These are phyloP conservation scores for Rubia yunnanensis DNA, from an alignment of 257 asterid genomes.

Conservation along the genomic window DNA sequence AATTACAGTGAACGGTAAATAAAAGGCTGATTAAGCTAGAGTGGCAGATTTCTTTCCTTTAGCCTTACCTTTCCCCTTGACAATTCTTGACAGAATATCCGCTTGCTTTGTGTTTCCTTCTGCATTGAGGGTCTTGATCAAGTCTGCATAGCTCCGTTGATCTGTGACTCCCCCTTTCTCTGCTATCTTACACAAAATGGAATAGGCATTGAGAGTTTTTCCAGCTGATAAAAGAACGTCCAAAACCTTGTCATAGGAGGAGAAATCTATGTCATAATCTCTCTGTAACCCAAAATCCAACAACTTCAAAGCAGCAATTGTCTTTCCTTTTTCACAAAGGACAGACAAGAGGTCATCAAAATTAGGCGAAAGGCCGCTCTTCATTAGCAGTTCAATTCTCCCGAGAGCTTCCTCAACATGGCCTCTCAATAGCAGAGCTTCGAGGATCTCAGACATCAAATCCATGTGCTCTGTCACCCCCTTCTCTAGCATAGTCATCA, in stretches of 20 bases:
- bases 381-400: slow-evolving; percentile 69
- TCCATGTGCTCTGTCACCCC: slow-evolving; percentile 66
- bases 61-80: slow-evolving; percentile 32
- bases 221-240: slow-evolving; percentile 74
- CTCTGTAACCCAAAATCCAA: slow-evolving; percentile 66
- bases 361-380: slow-evolving; percentile 55
- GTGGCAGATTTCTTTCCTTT: slow-evolving; percentile 49
- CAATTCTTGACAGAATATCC: slow-evolving; percentile 68
- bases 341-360: slow-evolving; percentile 46
- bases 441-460: slow-evolving; percentile 55
- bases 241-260: slow-evolving; percentile 77
- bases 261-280: slow-evolving; percentile 34
- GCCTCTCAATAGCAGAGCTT: slow-evolving; percentile 79
- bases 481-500: slow-evolving; percentile 88
- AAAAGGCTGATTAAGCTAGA: slow-evolving; percentile 17
- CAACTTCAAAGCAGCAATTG: slow-evolving; percentile 70
- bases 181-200: slow-evolving; percentile 62
- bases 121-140: slow-evolving; percentile 67
- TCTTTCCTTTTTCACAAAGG: slow-evolving; percentile 69
- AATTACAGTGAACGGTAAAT: background rate
- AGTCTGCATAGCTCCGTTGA: slow-evolving; percentile 51
- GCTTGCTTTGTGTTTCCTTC: slow-evolving; percentile 93
- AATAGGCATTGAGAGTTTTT: slow-evolving; percentile 84
- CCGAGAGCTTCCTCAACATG: slow-evolving; percentile 95
- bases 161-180: slow-evolving; percentile 65